phyloP scores from a whole-genome alignment of 2,329 filamentous ascomycete species.

The Metarhizium album region DNA sequence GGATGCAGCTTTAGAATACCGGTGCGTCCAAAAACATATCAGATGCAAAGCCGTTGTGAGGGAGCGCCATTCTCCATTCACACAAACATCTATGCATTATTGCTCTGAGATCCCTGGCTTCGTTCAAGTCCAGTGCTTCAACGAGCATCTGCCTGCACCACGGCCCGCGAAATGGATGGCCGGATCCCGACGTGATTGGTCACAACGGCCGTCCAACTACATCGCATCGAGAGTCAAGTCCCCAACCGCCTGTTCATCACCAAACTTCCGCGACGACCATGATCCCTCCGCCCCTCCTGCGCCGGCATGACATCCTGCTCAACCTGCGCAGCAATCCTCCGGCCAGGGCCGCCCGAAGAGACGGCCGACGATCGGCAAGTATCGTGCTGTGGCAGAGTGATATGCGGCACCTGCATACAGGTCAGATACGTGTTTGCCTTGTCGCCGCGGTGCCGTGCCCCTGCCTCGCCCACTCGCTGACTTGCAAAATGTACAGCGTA shows the following conservation, averaged over 20 bases:
- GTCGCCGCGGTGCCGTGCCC: background rate
- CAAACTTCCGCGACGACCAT: background rate
- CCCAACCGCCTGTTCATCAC: background rate
- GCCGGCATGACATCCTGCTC: conserved; percentile 45
- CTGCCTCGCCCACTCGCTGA: background rate
- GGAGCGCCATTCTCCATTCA: too few species aligned
- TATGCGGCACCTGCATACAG: conserved; percentile 61
- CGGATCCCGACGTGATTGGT: conserved; percentile 7
- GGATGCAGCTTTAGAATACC: too few species aligned
- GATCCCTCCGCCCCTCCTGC: background rate
- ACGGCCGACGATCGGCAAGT: conserved; percentile 49
- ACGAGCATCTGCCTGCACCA: background rate
- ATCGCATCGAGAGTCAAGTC: background rate
- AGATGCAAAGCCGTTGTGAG: too few species aligned
- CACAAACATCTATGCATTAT: too few species aligned
- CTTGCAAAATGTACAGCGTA: conserved; percentile 29
- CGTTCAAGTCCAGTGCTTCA: too few species aligned
- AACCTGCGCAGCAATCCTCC: conserved; percentile 56
- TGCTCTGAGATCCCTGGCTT: too few species aligned
- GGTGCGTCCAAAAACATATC: too few species aligned
- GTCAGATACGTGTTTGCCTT: conserved; percentile 26
- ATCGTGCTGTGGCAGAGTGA: conserved; percentile 57
- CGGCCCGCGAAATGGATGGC: background rate
- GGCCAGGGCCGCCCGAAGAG: conserved; percentile 48
- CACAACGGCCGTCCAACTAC: background rate